phyloP scores from a whole-genome alignment of 108 stramenopile species.

The Stephanodiscus triporus region DNA sequence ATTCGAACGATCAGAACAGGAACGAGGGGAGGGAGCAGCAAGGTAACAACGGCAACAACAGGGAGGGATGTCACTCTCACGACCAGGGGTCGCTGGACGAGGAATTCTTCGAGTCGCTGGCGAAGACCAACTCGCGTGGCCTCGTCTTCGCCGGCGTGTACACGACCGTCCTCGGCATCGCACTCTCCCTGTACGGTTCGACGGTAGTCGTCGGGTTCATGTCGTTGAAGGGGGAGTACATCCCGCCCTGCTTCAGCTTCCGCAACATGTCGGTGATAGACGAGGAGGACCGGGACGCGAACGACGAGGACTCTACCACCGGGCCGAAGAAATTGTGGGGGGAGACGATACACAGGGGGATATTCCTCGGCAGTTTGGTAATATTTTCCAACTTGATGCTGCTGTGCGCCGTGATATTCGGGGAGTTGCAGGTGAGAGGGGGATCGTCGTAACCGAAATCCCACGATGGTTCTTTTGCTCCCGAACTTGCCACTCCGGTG shows the following conservation, averaged over 20 bases:
- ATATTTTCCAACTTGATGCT: slow-evolving; percentile 82
- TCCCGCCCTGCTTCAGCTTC: slow-evolving; percentile 77
- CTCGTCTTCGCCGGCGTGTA: slow-evolving; percentile 78
- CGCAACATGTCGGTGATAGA: slow-evolving; percentile 52
- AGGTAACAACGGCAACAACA: slow-evolving; percentile 37
- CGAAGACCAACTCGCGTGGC: slow-evolving; percentile 56
- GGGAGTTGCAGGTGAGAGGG: slow-evolving; percentile 77
- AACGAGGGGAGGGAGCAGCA: slow-evolving; percentile 6
- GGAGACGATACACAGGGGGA: slow-evolving; percentile 58
- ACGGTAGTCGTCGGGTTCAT: slow-evolving; percentile 86
- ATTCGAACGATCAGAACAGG: background rate
- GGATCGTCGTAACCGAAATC: background rate
- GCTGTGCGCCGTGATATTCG: slow-evolving; percentile 81
- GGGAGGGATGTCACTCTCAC: slow-evolving; percentile 44
- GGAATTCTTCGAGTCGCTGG: slow-evolving; percentile 56
- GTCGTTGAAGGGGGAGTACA: slow-evolving; percentile 77
- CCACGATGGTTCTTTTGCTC: background rate
- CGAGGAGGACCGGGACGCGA: slow-evolving; percentile 16
- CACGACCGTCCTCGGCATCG: slow-evolving; percentile 66
- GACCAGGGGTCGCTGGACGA: slow-evolving; percentile 45
- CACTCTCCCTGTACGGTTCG: slow-evolving; percentile 69
- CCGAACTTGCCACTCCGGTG: background rate
- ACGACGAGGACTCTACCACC: slow-evolving; percentile 36
- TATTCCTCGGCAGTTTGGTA: slow-evolving; percentile 80
- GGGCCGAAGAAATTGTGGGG: slow-evolving; percentile 49